These are phyloP conservation scores for Grigorovia humatica DNA, from an alignment of 805 yeast genomes.

Conservation along the genomic window DNA sequence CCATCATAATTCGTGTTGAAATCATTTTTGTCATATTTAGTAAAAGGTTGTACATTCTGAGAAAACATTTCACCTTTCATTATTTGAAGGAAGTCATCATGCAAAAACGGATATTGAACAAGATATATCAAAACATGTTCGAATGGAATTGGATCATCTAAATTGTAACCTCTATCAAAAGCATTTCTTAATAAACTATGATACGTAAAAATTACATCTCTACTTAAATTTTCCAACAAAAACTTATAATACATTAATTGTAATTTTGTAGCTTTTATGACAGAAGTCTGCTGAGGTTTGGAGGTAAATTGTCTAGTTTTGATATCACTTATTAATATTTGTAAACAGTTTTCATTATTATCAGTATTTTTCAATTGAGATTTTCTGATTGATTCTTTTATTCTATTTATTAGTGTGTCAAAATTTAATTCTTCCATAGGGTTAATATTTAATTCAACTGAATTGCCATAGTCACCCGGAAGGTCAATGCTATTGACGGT, in stretches of 20 bases:
- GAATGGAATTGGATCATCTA: conserved; percentile 41
- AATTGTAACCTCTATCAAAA: conserved; percentile 35
- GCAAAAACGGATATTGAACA: conserved; percentile 29
- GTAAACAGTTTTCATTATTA: neutral
- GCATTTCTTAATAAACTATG: conserved; percentile 38
- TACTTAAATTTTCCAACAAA: conserved; percentile 34
- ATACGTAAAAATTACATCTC: conserved; percentile 28
- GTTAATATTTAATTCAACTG: neutral
- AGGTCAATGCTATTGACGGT: too few relatives aligned
- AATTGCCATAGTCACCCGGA: neutral
- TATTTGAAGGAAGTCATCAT: conserved; percentile 37
- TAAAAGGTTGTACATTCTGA: conserved; percentile 25
- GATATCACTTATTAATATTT: conserved; percentile 41
- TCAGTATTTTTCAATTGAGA: neutral
- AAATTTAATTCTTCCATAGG: neutral
- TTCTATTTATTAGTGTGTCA: neutral
- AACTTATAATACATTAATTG: conserved; percentile 53
- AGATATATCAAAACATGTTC: conserved; percentile 30
- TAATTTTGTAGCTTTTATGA: conserved; percentile 38
- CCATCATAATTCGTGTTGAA: conserved; percentile 8
- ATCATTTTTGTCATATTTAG: neutral
- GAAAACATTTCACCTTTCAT: conserved; percentile 36
- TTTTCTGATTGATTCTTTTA: neutral
- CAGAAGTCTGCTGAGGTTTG: conserved; percentile 42
- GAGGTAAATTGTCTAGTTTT: conserved; percentile 43